A percentile compares a stretch with the other conserved stretches of the same genome.
Conservation (phyloP, 345 rosid genomes). For the Ceriops tagal region DNA sequence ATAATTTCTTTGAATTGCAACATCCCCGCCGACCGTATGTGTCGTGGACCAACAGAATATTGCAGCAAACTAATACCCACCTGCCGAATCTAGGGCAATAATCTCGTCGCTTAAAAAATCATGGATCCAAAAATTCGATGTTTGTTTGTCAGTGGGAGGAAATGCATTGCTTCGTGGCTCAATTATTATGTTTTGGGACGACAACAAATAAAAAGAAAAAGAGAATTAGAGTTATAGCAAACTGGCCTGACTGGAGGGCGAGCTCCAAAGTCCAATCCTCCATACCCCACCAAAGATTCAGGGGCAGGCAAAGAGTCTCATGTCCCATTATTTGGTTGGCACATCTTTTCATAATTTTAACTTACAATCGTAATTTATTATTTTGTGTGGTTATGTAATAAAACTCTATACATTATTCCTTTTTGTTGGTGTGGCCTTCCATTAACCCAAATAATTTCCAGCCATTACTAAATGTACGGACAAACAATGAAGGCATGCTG, state of each 20-base stretch:
- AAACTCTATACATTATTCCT: background rate
- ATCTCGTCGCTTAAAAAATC: too few relatives aligned
- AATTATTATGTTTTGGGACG: constrained; percentile 20
- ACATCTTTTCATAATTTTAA: background rate
- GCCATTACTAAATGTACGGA: constrained; percentile 23
- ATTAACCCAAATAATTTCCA: background rate
- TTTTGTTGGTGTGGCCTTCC: background rate
- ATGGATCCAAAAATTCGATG: background rate
- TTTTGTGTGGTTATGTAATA: background rate
- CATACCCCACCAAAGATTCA: constrained; percentile 23
- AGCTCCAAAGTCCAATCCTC: background rate
- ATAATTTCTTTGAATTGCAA: background rate
- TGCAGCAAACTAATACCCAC: background rate
- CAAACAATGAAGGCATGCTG: constrained; percentile 12
- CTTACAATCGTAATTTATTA: background rate
- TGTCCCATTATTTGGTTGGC: constrained; percentile 2
- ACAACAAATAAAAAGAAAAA: background rate
- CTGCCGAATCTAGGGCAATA: background rate
- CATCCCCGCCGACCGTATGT: background rate
- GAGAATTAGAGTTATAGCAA: background rate
- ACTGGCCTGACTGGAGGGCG: constrained; percentile 13
- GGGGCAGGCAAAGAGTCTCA: constrained; percentile 2
- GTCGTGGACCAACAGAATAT: background rate
- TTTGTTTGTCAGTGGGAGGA: constrained; percentile 3
- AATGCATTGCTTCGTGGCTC: constrained; percentile 9